Conservation (phyloP, 345 rosid species). For the Aethionema arabicum region DNA sequence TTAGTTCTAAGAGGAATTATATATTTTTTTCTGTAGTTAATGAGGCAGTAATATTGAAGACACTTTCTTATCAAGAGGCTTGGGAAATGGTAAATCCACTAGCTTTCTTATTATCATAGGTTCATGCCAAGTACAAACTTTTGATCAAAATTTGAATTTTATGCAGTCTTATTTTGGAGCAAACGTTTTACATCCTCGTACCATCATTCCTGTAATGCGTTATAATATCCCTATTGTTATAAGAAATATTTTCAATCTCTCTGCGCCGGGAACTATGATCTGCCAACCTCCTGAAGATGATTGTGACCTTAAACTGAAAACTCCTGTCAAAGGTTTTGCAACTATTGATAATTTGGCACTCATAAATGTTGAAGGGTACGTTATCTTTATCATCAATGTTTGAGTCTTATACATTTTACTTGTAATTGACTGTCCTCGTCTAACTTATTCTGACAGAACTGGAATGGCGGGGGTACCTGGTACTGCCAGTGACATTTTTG, state of each 20-base stretch:
- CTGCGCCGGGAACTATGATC: conserved; percentile 88
- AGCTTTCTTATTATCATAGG: conserved; percentile 25
- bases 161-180: conserved; percentile 99
- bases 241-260: conserved; percentile 84
- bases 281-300: conserved; percentile 60
- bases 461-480: conserved; percentile 99
- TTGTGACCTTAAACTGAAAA: conserved; percentile 45
- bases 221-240: conserved; percentile 92
- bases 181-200: conserved; percentile 97
- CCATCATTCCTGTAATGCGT: conserved; percentile 93
- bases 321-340: conserved; percentile 94
- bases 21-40: conserved; percentile 58
- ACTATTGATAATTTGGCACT: conserved; percentile 96
- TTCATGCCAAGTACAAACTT: conserved; percentile 13
- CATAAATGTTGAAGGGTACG: conserved; percentile 98
- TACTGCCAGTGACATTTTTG: conserved; percentile 90
- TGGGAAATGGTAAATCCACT: conserved; percentile 98
- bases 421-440: conserved; percentile 6
- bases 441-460: conserved; percentile 54
- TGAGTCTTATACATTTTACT: neutral
- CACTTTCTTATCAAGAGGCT: conserved; percentile 96
- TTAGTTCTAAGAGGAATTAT: neutral
- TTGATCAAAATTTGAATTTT: conserved; percentile 34
- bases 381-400: neutral
- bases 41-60: conserved; percentile 88